Percentiles rank a stretch among this genome's conserved stretches.
Conservation (phyloP, 2,329 filamentous ascomycete species). For the Ophiosphaerella herpotricha region DNA sequence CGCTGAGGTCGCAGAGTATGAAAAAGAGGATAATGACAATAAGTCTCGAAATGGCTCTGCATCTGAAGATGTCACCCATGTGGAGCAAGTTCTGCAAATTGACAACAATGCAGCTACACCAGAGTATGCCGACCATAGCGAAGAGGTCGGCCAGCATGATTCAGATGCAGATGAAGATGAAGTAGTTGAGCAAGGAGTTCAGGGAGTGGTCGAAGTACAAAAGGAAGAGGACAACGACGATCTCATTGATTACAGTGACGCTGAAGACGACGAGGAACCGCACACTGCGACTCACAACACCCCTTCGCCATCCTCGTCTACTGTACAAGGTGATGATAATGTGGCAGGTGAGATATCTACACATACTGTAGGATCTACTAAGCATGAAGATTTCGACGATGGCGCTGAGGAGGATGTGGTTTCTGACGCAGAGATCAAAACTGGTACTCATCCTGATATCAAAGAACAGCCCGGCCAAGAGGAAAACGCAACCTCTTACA, state of each 20-base stretch:
- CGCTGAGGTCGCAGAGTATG: slow-evolving; percentile 2
- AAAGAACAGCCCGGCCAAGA: slow-evolving; percentile 17
- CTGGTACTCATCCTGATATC: slow-evolving; percentile 1
- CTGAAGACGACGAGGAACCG: slow-evolving; percentile 37
- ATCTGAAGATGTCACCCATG: not conserved
- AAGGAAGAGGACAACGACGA: slow-evolving; percentile 44
- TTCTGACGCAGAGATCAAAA: slow-evolving; percentile 3
- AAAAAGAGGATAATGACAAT: slow-evolving; percentile 7
- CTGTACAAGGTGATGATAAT: slow-evolving; percentile 39
- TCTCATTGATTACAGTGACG: slow-evolving; percentile 58
- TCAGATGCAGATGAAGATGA: not conserved
- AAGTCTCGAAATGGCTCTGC: not conserved
- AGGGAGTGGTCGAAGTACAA: slow-evolving; percentile 6
- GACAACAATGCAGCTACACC: not conserved
- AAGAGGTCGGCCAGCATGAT: not conserved
- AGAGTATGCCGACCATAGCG: not conserved
- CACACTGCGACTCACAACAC: slow-evolving; percentile 13
- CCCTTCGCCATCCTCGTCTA: slow-evolving; percentile 36
- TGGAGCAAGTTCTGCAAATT: not conserved
- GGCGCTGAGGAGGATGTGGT: slow-evolving; percentile 6
- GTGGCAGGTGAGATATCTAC: slow-evolving; percentile 13
- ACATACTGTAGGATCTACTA: slow-evolving; percentile 1
- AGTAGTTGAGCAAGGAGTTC: not conserved
- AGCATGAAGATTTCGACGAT: slow-evolving; percentile 2
- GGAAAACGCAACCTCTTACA: slow-evolving; percentile 18